Conservation (phyloP, 805 yeast species). For the Myxozyma sirexii region DNA sequence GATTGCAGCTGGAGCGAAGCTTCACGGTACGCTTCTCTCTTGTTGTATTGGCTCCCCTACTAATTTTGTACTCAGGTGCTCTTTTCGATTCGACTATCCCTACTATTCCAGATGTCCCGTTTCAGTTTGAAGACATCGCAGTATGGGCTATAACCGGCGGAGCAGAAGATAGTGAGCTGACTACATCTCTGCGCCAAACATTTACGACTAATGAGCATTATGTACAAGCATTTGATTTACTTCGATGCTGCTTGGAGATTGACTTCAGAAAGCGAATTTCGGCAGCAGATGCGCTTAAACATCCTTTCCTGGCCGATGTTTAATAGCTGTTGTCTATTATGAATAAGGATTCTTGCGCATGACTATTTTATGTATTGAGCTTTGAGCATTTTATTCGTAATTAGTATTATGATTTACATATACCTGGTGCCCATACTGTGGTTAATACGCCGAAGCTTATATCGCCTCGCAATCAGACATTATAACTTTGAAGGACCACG, state of each 20-base stretch:
- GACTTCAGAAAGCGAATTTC: slow-evolving; percentile 71
- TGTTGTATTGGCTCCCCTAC: not conserved
- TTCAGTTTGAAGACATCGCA: slow-evolving; percentile 49
- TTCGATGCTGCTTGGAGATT: slow-evolving; percentile 64
- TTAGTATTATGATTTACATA: no score
- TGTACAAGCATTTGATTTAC: slow-evolving; percentile 40
- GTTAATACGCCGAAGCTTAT: no score
- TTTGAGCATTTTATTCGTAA: no score
- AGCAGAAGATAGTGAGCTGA: slow-evolving; percentile 10
- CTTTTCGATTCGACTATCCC: slow-evolving; percentile 72
- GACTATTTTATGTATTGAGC: no score
- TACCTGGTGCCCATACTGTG: no score
- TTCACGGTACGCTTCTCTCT: slow-evolving; percentile 61
- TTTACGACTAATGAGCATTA: slow-evolving; percentile 30
- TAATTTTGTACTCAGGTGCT: slow-evolving; percentile 41
- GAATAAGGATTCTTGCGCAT: not conserved
- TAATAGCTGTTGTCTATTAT: not conserved
- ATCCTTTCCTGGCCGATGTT: slow-evolving; percentile 27
- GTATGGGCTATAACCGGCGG: slow-evolving; percentile 42
- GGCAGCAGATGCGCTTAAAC: slow-evolving; percentile 58
- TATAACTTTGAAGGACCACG: no score
- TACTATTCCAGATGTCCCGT: slow-evolving; percentile 50
- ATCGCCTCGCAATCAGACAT: no score
- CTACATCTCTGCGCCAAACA: not conserved
- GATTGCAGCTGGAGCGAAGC: slow-evolving; percentile 72